phyloP scores from a whole-genome alignment of 495 filamentous ascomycete species.

The Aspergillus avenaceus region DNA sequence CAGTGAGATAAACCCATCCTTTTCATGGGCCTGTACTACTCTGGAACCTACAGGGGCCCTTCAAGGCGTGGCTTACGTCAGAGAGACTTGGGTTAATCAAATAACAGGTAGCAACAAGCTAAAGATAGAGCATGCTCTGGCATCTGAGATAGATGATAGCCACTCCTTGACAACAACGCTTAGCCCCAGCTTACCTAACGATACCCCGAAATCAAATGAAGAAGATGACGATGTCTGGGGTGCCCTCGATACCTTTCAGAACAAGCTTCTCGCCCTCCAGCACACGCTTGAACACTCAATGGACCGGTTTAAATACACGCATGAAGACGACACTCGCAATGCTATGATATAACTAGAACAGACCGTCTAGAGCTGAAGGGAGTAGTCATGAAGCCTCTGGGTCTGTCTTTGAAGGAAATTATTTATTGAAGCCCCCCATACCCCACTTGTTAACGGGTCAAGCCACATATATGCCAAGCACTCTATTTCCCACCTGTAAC shows the following conservation, averaged over 20 bases:
- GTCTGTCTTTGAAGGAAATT: not conserved
- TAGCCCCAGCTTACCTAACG: conserved; percentile 5
- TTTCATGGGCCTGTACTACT: not conserved
- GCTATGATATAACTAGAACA: not conserved
- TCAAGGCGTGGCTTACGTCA: not conserved
- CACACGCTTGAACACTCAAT: conserved; percentile 9
- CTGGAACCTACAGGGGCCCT: not conserved
- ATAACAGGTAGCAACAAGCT: conserved; percentile 6
- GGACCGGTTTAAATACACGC: conserved; percentile 5
- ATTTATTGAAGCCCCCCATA: not conserved
- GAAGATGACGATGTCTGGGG: conserved; percentile 8
- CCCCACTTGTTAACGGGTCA: conserved; percentile 5
- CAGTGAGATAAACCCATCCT: conserved; percentile 20
- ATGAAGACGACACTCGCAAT: conserved; percentile 2
- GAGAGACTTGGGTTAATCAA: conserved; percentile 7
- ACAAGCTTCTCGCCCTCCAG: conserved; percentile 10
- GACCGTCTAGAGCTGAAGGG: not conserved
- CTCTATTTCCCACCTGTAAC: conserved; percentile 15
- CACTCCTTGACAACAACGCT: conserved; percentile 10
- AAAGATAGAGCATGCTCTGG: conserved; percentile 8
- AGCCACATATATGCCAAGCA: conserved; percentile 2
- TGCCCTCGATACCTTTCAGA: conserved; percentile 12
- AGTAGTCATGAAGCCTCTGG: not conserved
- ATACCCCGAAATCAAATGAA: conserved; percentile 1
- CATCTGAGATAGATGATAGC: conserved; percentile 9